A percentile compares a stretch with the other conserved stretches of the same genome.
phyloP scores from a whole-genome alignment of 345 rosid genomes.

The Clausena lansium region DNA sequence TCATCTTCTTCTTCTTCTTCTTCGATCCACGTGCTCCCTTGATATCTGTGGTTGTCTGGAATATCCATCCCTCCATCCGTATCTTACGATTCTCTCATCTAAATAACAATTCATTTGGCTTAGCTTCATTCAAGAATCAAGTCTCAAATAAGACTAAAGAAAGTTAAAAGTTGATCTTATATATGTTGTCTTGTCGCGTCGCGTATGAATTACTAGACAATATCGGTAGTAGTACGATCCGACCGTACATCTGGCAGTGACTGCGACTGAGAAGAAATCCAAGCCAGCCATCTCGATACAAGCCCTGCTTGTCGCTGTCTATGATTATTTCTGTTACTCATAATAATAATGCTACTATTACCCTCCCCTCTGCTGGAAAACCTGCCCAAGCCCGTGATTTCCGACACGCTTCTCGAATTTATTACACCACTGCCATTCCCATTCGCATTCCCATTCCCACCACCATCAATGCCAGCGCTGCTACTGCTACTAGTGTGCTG shows the following conservation, averaged over 20 bases:
- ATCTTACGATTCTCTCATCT: background rate
- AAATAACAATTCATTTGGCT: background rate
- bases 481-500: too few species aligned
- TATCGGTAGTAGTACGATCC: slow-evolving; percentile 1
- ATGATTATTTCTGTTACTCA: background rate
- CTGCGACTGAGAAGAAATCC: slow-evolving; percentile 27
- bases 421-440: slow-evolving; percentile 52
- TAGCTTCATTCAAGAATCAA: background rate
- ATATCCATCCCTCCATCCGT: background rate
- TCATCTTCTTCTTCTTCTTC: background rate
- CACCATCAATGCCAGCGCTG: background rate
- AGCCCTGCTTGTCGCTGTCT: slow-evolving; percentile 46
- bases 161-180: background rate
- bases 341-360: slow-evolving; percentile 3
- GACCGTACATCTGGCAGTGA: slow-evolving; percentile 19
- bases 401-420: slow-evolving; percentile 72
- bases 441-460: background rate
- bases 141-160: background rate
- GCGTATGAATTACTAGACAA: background rate
- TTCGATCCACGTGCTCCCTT: background rate
- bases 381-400: slow-evolving; percentile 65
- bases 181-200: background rate
- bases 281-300: slow-evolving; percentile 41
- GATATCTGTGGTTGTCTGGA: background rate
- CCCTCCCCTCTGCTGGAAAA: slow-evolving; percentile 31